phyloP scores from a whole-genome alignment of 2,329 filamentous ascomycete genomes.

The Aureobasidium musti region DNA sequence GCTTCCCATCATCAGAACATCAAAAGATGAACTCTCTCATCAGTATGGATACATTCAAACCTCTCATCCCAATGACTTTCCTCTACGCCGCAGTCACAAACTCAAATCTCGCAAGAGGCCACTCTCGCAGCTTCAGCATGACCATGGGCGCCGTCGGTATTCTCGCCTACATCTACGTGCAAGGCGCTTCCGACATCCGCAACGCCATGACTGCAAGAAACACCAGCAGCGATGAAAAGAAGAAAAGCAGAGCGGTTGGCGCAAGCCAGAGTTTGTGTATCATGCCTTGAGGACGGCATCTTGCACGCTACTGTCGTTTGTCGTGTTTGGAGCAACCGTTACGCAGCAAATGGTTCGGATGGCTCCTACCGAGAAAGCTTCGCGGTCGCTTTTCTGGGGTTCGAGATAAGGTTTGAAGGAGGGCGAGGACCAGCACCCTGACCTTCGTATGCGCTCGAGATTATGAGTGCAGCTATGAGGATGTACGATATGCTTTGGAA shows the following conservation, averaged over 20 bases:
- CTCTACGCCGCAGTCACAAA: not conserved
- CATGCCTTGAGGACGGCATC: not conserved
- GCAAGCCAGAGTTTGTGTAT: not conserved
- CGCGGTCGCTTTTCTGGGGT: too few relatives aligned
- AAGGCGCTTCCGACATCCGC: not conserved
- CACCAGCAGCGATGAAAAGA: not conserved
- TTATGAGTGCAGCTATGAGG: too few relatives aligned
- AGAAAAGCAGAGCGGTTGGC: too few relatives aligned
- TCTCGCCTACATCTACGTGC: not conserved
- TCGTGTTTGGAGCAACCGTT: not conserved
- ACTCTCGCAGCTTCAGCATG: not conserved
- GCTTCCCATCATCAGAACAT: not conserved
- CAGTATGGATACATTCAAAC: not conserved
- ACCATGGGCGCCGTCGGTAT: not conserved
- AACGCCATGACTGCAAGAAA: not conserved
- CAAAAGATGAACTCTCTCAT: not conserved
- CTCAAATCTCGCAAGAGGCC: not conserved
- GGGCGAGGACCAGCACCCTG: too few relatives aligned
- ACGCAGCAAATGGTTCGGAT: not conserved
- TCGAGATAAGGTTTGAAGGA: too few relatives aligned
- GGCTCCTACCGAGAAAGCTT: not conserved
- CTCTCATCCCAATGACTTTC: not conserved
- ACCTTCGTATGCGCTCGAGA: too few relatives aligned
- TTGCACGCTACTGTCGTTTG: not conserved
- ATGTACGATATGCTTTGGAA: too few relatives aligned